These are phyloP conservation scores for Moniliella sp. DNA, from an alignment of 1,284 basidiomycete genomes.

Conservation along the genomic window DNA sequence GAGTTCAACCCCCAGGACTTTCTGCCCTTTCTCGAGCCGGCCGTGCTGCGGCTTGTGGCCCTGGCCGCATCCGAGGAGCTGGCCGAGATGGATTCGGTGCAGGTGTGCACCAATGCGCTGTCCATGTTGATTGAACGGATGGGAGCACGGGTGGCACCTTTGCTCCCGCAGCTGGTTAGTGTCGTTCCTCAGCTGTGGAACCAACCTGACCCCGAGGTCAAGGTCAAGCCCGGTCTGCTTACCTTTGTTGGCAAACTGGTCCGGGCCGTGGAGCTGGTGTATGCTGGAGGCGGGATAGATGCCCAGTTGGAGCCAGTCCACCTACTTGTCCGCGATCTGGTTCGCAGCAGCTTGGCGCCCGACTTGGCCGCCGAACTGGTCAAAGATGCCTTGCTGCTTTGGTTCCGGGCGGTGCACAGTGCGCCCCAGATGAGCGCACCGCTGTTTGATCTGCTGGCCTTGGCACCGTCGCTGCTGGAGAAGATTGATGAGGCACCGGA, in stretches of 20 bases:
- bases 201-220: constrained; percentile 17
- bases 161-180: constrained; percentile 12
- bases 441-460: constrained; percentile 16
- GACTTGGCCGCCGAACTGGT: constrained; percentile 14
- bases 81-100: constrained; percentile 23
- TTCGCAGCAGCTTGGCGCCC: constrained; percentile 1
- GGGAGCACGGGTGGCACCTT: constrained; percentile 18
- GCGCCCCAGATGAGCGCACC: constrained; percentile 16
- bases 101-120: constrained; percentile 20
- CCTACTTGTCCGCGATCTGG: not conserved
- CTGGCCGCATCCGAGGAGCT: constrained; percentile 14
- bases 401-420: constrained; percentile 18
- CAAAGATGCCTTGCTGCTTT: constrained; percentile 26
- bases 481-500: constrained; percentile 25
- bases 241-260: constrained; percentile 24
- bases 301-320: not conserved
- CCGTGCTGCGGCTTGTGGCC: constrained; percentile 12
- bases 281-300: constrained; percentile 2
- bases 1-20: constrained; percentile 27
- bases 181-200: constrained; percentile 26
- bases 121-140: constrained; percentile 26
- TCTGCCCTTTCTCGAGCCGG: constrained; percentile 15
- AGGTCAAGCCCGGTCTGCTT: constrained; percentile 21
- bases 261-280: constrained; percentile 14
- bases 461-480: constrained; percentile 11